Evolutionary conservation across 768 basidiomycete species (phyloP), one percentile per base, ranked within the genome.

Genomic region (Panus rudis): DNA sequence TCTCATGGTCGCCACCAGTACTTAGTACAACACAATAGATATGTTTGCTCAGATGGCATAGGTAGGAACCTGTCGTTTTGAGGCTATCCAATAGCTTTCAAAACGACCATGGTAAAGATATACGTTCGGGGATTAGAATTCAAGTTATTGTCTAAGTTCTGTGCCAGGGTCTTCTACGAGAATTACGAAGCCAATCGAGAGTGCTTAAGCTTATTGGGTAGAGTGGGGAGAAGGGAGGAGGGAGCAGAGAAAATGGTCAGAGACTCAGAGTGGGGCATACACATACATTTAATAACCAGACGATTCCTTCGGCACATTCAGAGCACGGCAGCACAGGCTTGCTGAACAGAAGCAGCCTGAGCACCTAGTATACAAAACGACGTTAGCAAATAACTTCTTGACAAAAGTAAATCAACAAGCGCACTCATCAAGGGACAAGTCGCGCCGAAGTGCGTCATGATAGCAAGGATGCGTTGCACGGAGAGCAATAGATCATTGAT

Each of bases 361-460:
- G 41, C 37, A 5, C 37, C 49, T 50, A 28, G 28, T 6, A 20
- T 14, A 3, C 14, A 26, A 19, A 22, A 22, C 26, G 2, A 37
- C 26, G 11, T 3, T 21, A 14, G 7, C 2, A 46, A n/a, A n/a
- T n/a, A 14, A 14, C 10, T 6, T 23, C 25, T 30, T 12, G 11
- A 41, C 3, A 27, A 21, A 39, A 28, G 3, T 24, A 7, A 25
- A 7, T 38, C 23, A 23, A 11, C 7, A 19, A 4, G 44, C 54
- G 19, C 35, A 60, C 59, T 52, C 55, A 60, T 60, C 30, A 60
- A 42, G 11, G 48, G 52, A 35, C 49, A 55, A 7, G 32, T 47
- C 4, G 21, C 26, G 2, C 53, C 40, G 19, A 57, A 33, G 19
- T 32, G 27, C 4, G 40, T 25, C 56, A 60, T 57, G 10, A 51